A percentile compares a stretch with the other conserved stretches of the same genome.
Conservation (phyloP, 768 basidiomycete species). For the Cystofilobasidium ferigula region DNA sequence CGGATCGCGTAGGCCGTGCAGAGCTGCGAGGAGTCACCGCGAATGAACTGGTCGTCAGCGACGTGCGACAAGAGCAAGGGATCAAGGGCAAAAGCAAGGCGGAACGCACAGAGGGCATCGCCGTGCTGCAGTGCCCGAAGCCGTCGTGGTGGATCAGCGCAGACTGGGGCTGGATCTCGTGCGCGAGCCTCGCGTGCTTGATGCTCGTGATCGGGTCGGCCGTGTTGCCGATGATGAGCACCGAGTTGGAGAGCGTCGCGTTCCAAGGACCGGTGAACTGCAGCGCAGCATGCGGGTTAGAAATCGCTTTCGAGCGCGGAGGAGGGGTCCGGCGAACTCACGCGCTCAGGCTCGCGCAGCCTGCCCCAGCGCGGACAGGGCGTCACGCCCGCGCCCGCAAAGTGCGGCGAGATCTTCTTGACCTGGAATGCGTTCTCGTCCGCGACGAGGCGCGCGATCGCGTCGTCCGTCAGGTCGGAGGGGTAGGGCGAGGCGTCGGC, state of each 20-base stretch:
- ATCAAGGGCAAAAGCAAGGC: neutral
- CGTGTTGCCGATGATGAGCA: conserved; percentile 22
- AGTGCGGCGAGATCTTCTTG: conserved; percentile 2
- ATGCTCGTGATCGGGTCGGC: conserved; percentile 17
- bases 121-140: conserved; percentile 21
- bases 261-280: conserved; percentile 11
- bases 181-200: conserved; percentile 9
- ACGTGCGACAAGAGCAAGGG: too few relatives aligned
- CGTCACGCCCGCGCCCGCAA: conserved; percentile 5
- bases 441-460: conserved; percentile 3
- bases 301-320: neutral
- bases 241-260: conserved; percentile 5
- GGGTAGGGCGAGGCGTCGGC: conserved; percentile 16
- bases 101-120: conserved; percentile 8
- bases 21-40: conserved; percentile 7
- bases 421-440: conserved; percentile 2
- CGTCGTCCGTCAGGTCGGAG: neutral
- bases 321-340: neutral
- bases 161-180: conserved; percentile 14
- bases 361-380: conserved; percentile 12
- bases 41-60: too few relatives aligned
- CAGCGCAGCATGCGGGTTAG: neutral
- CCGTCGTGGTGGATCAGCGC: conserved; percentile 18
- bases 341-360: conserved; percentile 14
- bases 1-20: conserved; percentile 19